phyloP scores from a whole-genome alignment of 2,329 filamentous ascomycete genomes.

The Daldinia sp. region DNA sequence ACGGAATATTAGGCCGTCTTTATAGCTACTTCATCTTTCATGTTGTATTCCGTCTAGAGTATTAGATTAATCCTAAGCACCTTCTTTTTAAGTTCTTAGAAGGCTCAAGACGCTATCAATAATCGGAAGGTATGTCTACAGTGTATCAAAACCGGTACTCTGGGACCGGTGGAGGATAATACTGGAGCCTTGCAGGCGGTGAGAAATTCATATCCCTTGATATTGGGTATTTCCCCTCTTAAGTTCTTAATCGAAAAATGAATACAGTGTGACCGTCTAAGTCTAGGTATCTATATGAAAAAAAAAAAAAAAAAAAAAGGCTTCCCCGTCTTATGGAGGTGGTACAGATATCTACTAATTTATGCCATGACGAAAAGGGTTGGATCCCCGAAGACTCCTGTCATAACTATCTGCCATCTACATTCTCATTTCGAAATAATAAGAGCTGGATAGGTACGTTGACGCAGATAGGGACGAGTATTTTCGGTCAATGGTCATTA shows the following conservation, averaged over 20 bases:
- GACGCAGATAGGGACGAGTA: constrained; percentile 13
- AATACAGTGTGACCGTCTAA: background rate
- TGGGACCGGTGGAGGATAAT: background rate
- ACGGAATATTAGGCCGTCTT: background rate
- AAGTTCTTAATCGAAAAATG: background rate
- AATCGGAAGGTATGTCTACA: background rate
- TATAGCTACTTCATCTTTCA: background rate
- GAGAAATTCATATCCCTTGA: background rate
- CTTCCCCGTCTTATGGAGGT: background rate
- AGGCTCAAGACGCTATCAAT: background rate
- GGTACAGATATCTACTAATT: background rate
- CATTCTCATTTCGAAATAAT: background rate
- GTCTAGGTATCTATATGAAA: background rate
- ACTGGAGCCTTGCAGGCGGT: constrained; percentile 3
- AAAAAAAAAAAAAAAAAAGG: too few relatives aligned
- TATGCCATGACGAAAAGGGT: background rate
- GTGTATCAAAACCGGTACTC: background rate
- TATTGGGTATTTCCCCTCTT: background rate
- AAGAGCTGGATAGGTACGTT: constrained; percentile 4
- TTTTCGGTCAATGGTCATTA: constrained; percentile 16
- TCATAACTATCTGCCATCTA: background rate
- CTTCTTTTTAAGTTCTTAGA: background rate
- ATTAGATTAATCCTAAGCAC: background rate
- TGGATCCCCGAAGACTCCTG: background rate
- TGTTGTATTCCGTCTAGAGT: background rate